Evolutionary conservation across 2,329 filamentous ascomycete species (phyloP), one percentile per base, ranked within the genome.

Genomic region (Pseudohalonectria lignicola): DNA sequence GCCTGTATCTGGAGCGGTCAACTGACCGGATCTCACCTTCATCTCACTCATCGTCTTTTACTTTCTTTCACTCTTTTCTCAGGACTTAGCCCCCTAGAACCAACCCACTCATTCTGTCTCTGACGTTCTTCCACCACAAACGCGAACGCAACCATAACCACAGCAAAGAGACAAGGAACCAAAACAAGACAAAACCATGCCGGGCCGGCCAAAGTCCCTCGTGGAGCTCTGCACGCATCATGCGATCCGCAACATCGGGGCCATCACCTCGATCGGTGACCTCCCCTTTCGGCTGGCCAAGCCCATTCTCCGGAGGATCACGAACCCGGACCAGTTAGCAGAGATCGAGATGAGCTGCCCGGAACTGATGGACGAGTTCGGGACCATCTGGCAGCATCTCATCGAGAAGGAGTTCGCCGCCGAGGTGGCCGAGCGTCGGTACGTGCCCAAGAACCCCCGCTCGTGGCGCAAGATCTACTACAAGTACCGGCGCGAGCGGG

Each of bases 381-480:
- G 64, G 16, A 82, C 87, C 48, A 64, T 90, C 43, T 95, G 90
- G 90, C 61, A 76, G 31, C 71, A 74, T 20, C 74, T 95, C 51
- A 92, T 96, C 56, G 72, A 75, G 37, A 75, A 78, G 34, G 79
- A 94, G 50, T 84, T 94, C 44, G 77, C 78, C 2, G 63, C 74
- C 40, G 80, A 77, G 56, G 13, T 29, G 4, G 66, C 78, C 31
- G 62, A 64, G 33, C 76, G 82, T 52, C 72, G 75, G 19, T 74
- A 79, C 47, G 64, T 75, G 18, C 83, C 84, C 1, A 68, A 69
- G 39, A 71, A 85, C 44, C 75, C 80, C 0, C 65, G 66, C 26
- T 77, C 76, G 42, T 95, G 87, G 87, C 76, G 80, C 53, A 76
- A 81, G 39, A 69, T 93, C 12, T 95, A 93, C 61, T 64, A 70